These are phyloP conservation scores for Claviceps africana DNA, from an alignment of 2,329 filamentous ascomycete species.

Conservation along the genomic window DNA sequence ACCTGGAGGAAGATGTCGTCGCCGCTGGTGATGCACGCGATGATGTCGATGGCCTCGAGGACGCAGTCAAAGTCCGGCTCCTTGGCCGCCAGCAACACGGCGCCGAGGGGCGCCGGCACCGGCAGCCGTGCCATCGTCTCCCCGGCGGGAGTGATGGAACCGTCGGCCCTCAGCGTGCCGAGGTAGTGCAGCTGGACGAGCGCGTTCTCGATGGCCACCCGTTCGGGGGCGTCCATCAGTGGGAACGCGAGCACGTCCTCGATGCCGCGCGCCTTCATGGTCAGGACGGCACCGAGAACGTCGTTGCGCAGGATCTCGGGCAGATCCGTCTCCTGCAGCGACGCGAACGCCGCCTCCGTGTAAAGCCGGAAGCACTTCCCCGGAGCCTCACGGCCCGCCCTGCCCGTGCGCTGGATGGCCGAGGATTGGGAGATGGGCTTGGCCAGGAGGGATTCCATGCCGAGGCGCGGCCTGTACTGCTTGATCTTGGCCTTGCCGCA, in stretches of 20 bases:
- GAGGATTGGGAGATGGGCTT: constrained; percentile 90
- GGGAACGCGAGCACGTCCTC: constrained; percentile 72
- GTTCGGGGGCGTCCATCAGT: constrained; percentile 66
- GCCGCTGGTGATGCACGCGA: constrained; percentile 47
- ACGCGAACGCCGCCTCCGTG: constrained; percentile 60
- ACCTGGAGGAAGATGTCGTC: constrained; percentile 49
- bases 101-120: constrained; percentile 64
- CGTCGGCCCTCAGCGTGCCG: constrained; percentile 57
- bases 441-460: constrained; percentile 78
- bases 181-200: constrained; percentile 68
- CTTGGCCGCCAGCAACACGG: constrained; percentile 70
- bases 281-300: constrained; percentile 70
- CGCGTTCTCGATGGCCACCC: constrained; percentile 68
- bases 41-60: constrained; percentile 73
- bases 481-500: constrained; percentile 91
- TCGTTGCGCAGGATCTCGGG: constrained; percentile 90
- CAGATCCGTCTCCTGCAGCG: constrained; percentile 57
- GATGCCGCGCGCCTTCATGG: constrained; percentile 85
- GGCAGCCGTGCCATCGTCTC: constrained; percentile 70
- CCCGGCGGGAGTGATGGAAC: constrained; percentile 60
- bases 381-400: constrained; percentile 81
- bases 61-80: constrained; percentile 59
- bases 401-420: constrained; percentile 78
- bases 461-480: constrained; percentile 70
- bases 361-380: constrained; percentile 87